Percentiles rank a stretch among this genome's conserved stretches.
phyloP scores from a whole-genome alignment of 1,284 basidiomycete genomes.

The Heterobasidion parviporum region DNA sequence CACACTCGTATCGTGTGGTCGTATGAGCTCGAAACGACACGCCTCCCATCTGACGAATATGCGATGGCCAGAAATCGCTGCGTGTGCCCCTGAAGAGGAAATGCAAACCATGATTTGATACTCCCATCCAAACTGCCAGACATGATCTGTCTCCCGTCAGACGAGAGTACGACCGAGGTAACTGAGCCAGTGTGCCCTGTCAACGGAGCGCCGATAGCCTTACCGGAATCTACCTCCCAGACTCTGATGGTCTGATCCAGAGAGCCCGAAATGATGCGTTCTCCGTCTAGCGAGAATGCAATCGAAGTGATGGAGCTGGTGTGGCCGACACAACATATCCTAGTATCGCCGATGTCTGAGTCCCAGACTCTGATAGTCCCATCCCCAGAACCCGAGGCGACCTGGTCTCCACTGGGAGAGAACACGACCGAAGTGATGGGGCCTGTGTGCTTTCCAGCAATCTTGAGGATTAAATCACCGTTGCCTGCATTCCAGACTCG shows the following conservation, averaged over 20 bases:
- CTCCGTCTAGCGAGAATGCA: constrained; percentile 5
- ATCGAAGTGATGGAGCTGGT: background rate
- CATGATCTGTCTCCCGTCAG: background rate
- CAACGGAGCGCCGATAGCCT: background rate
- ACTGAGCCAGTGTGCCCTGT: background rate
- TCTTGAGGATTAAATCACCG: background rate
- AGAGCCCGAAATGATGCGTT: constrained; percentile 3
- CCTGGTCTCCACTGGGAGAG: background rate
- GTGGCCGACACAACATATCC: constrained; percentile 2
- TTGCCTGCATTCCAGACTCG: constrained; percentile 18
- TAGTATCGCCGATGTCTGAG: background rate
- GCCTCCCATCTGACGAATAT: background rate
- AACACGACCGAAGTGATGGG: background rate
- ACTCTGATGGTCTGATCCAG: constrained; percentile 5
- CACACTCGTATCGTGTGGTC: background rate
- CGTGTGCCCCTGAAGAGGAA: background rate
- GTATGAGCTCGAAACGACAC: background rate
- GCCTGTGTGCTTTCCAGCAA: background rate
- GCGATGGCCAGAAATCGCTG: background rate
- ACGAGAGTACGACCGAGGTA: background rate
- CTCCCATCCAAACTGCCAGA: background rate
- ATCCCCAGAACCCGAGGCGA: constrained; percentile 4
- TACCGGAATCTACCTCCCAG: constrained; percentile 4
- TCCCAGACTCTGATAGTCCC: constrained; percentile 4
- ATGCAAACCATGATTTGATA: background rate